Evolutionary conservation across 108 stramenopile genomes (phyloP), one percentile per base, ranked within the genome.

Genomic region (Pseudonitzschia delicatissima): DNA sequence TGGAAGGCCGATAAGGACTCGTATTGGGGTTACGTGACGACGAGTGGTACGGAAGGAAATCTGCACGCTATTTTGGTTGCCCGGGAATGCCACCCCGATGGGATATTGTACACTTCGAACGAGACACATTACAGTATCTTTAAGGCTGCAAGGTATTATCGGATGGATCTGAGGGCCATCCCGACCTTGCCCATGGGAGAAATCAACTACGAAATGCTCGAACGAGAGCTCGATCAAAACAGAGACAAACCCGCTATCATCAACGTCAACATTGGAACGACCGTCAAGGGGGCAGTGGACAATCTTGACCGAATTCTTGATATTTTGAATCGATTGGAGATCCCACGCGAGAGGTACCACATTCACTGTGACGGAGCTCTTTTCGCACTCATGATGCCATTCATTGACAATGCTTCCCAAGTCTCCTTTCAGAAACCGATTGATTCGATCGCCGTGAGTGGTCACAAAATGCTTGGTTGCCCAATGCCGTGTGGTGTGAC

Each of bases 401-500:
- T 90, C 80, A 74, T 93, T 18, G 89, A 93, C 32, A 76, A 74
- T 71, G 89, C 87, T 31, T 84, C 89, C 11, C 86, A 88, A 64
- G 50, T 93, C 31, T 83, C 83, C 9, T 93, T 93, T 62, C 73
- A 77, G 20, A 90, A 90, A 57, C 88, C 88, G 9, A 93, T 93
- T 77, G 92, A 93, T 73, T 75, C 72, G 25, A 90, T 93, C 65
- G 88, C 92, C 18, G 92, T 93, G 25, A 86, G 84, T 66, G 92
- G 92, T 50, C 92, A 93, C 74, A 93, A 93, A 70, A 93, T 93
- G 92, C 77, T 93, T 29, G 92, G 92, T 26, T 90, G 87, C 69
- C 92, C 92, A 48, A 93, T 93, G 92, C 92, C 92, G 3, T 93
- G 92, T 67, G 92, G 92, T 23, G 82, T 93, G 53, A 86, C 92